A percentile compares a stretch with the other conserved stretches of the same genome.
Evolutionary conservation across 1,139 yeast species (phyloP).

Genomic region (Diutina neorugosa): DNA sequence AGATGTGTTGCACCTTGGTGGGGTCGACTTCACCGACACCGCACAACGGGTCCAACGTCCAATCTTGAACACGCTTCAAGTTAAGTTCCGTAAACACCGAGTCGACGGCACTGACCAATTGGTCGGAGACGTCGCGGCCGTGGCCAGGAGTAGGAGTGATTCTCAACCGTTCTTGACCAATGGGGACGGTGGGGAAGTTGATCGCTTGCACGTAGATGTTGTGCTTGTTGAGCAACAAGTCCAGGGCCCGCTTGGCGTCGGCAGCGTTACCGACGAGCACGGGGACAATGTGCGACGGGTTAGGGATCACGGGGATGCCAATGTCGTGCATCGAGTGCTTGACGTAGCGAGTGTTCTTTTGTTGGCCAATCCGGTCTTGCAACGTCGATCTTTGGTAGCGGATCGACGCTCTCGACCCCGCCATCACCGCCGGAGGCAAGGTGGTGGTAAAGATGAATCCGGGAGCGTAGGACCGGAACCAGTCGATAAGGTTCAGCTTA

Average conservation of each 20-base stretch:
- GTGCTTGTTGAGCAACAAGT: conserved; percentile 71
- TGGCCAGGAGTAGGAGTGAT: conserved; percentile 99
- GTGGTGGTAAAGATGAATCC: conserved; percentile 96
- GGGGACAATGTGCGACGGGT: conserved; percentile 96
- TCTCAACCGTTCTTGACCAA: conserved; percentile 91
- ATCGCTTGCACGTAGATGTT: conserved; percentile 94
- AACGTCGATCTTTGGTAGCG: conserved; percentile 73
- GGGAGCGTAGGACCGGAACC: conserved; percentile 94
- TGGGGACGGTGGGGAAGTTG: conserved; percentile 95
- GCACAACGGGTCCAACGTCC: conserved; percentile 78
- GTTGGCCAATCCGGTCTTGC: conserved; percentile 74
- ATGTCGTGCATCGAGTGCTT: conserved; percentile 54
- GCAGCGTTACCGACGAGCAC: conserved; percentile 90
- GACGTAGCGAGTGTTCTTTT: conserved; percentile 74
- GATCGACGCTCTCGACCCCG: conserved; percentile 84
- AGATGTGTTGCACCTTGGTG: conserved; percentile 42
- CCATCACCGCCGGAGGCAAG: conserved; percentile 96
- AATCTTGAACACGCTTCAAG: conserved; percentile 65
- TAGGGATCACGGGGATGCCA: conserved; percentile 93
- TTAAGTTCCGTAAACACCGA: conserved; percentile 65
- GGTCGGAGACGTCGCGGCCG: conserved; percentile 60
- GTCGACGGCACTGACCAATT: conserved; percentile 68
- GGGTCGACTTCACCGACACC: conserved; percentile 63
- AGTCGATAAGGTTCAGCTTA: conserved; percentile 70
- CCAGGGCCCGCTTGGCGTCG: conserved; percentile 84